Percentiles rank a stretch among this genome's conserved stretches.
Evolutionary conservation across 371 early-diverging fungal species (phyloP).

Genomic region (Mucor irregularis): DNA sequence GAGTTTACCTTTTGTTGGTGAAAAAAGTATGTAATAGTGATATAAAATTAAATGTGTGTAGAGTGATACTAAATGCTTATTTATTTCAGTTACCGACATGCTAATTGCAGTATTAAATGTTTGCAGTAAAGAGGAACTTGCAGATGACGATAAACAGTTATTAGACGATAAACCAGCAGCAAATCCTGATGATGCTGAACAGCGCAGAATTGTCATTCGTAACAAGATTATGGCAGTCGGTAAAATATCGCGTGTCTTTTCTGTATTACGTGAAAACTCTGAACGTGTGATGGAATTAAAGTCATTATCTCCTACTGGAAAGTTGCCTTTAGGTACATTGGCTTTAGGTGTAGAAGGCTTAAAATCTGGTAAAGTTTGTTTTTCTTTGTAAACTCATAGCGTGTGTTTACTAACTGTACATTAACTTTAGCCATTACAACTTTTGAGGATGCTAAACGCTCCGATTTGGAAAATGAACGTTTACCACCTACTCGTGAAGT

Average conservation of each 20-base stretch:
- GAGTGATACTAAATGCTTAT: background rate
- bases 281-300: constrained; percentile 94
- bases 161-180: constrained; percentile 12
- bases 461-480: constrained; percentile 90
- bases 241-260: constrained; percentile 86
- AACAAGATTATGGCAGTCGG: constrained; percentile 94
- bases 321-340: constrained; percentile 83
- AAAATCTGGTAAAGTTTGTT: constrained; percentile 59
- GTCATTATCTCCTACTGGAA: constrained; percentile 78
- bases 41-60: background rate
- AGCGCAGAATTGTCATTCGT: constrained; percentile 74
- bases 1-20: constrained; percentile 98
- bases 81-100: constrained; percentile 86
- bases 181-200: constrained; percentile 54
- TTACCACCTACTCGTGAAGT: constrained; percentile 80
- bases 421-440: constrained; percentile 67
- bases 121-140: constrained; percentile 79
- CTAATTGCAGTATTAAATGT: constrained; percentile 89
- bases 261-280: constrained; percentile 85
- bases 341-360: constrained; percentile 91
- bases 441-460: constrained; percentile 89
- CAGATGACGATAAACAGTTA: constrained; percentile 49
- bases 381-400: background rate
- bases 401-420: background rate
- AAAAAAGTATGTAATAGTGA: constrained; percentile 86